Evolutionary conservation across 179 eudicot species (phyloP).

Genomic region (Beta macrorhiza): DNA sequence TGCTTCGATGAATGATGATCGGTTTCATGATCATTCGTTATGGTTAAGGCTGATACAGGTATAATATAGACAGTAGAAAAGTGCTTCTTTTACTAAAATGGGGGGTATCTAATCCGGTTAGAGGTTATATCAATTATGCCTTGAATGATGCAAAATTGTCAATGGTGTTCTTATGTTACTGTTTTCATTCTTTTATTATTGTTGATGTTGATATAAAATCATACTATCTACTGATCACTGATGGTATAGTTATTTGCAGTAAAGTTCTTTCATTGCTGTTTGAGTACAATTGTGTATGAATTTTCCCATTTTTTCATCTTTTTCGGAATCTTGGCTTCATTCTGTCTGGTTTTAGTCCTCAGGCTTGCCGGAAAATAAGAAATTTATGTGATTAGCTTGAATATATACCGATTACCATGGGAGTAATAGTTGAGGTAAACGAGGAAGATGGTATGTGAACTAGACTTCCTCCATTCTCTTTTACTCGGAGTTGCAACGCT

Average conservation of each 20-base stretch:
- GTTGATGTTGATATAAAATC: constrained; percentile 1
- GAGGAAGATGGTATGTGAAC: too few relatives aligned
- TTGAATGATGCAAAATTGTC: constrained; percentile 14
- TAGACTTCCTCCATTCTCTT: too few relatives aligned
- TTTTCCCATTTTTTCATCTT: background rate
- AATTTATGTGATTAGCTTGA: background rate
- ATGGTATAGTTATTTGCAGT: background rate
- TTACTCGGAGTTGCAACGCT: too few relatives aligned
- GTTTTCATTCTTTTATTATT: background rate
- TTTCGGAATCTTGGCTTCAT: background rate
- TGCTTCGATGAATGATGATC: background rate
- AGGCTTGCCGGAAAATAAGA: background rate
- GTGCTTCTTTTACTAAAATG: background rate
- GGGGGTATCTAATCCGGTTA: constrained; percentile 6
- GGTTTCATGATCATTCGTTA: too few relatives aligned
- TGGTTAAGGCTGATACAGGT: background rate
- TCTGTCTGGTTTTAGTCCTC: too few relatives aligned
- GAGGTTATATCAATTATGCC: constrained; percentile 8
- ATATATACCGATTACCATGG: too few relatives aligned
- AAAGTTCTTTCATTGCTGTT: background rate
- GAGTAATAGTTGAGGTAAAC: too few relatives aligned
- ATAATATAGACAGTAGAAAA: background rate
- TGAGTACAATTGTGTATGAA: background rate
- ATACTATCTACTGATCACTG: too few relatives aligned
- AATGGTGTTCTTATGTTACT: background rate